These are phyloP conservation scores for Cucurbitaria berberidis DNA, from an alignment of 2,329 filamentous ascomycete genomes.

Conservation along the genomic window DNA sequence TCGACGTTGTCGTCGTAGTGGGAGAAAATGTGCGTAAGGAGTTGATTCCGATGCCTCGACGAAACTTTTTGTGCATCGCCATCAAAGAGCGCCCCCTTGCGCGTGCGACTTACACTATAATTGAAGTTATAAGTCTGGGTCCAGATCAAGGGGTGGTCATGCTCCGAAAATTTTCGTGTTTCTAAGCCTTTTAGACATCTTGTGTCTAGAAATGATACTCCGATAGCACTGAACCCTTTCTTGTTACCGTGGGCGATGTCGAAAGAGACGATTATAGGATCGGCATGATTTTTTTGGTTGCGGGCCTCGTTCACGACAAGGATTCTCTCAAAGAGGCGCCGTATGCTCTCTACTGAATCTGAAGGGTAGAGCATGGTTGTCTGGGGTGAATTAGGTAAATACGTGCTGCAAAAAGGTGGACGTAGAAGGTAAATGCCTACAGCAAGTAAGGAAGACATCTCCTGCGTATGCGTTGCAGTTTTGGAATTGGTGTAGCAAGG, in stretches of 20 bases:
- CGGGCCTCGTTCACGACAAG: not conserved
- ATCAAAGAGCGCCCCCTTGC: constrained; percentile 9
- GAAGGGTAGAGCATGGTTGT: too few relatives aligned
- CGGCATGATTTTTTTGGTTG: not conserved
- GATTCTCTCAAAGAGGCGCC: not conserved
- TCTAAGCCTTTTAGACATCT: constrained; percentile 1
- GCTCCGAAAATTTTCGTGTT: not conserved
- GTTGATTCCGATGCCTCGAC: not conserved
- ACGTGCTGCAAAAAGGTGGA: too few relatives aligned
- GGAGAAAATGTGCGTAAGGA: constrained; percentile 10
- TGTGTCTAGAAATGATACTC: constrained; percentile 8
- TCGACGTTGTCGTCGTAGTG: constrained; percentile 3
- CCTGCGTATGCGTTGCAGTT: too few relatives aligned
- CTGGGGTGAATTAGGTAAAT: too few relatives aligned
- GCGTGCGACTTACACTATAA: constrained; percentile 4
- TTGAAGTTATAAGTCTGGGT: constrained; percentile 13
- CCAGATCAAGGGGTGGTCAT: constrained; percentile 5
- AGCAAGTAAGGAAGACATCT: too few relatives aligned
- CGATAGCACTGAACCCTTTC: constrained; percentile 10
- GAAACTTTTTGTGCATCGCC: constrained; percentile 8
- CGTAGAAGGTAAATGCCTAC: too few relatives aligned
- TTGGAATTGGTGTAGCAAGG: too few relatives aligned
- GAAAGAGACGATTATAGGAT: constrained; percentile 12
- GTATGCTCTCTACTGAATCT: not conserved
- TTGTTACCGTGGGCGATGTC: constrained; percentile 12